A percentile compares a stretch with the other conserved stretches of the same genome.
These are phyloP conservation scores for Aspergillus funiculosus DNA, from an alignment of 495 filamentous ascomycete genomes.

Conservation along the genomic window DNA sequence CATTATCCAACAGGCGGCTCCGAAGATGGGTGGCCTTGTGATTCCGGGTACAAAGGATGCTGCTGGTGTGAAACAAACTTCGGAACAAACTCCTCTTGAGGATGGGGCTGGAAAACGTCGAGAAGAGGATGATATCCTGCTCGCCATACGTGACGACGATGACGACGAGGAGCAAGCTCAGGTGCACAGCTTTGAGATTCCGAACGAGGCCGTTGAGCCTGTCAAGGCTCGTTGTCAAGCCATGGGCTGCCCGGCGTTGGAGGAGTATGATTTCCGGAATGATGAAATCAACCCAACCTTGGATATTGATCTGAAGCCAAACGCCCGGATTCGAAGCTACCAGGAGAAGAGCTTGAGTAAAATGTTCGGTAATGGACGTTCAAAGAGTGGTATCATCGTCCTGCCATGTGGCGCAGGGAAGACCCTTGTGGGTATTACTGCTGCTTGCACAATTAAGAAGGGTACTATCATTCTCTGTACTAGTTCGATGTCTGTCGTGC, in stretches of 20 bases:
- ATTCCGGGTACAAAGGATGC: constrained; percentile 95
- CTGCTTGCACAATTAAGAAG: constrained; percentile 96
- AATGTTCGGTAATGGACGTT: constrained; percentile 98
- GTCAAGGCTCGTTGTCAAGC: constrained; percentile 88
- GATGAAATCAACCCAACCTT: constrained; percentile 83
- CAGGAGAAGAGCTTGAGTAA: constrained; percentile 97
- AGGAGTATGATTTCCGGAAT: constrained; percentile 98
- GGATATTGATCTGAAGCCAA: constrained; percentile 84
- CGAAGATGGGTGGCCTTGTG: constrained; percentile 81
- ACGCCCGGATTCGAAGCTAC: constrained; percentile 80
- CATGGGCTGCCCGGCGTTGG: constrained; percentile 78
- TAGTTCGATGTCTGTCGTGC: constrained; percentile 93
- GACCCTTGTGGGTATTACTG: constrained; percentile 93
- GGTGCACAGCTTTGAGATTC: constrained; percentile 93
- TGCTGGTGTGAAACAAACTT: constrained; percentile 69
- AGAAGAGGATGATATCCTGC: constrained; percentile 55
- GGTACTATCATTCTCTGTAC: constrained; percentile 92
- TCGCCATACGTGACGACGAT: constrained; percentile 66
- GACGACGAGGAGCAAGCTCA: constrained; percentile 88
- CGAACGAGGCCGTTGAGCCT: constrained; percentile 64
- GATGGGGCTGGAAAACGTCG: constrained; percentile 20
- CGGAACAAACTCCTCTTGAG: constrained; percentile 37
- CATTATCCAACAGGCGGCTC: constrained; percentile 72
- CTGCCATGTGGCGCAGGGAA: constrained; percentile 96
- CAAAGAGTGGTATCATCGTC: constrained; percentile 96